Evolutionary conservation across 2,329 filamentous ascomycete genomes (phyloP), one percentile per base, ranked within the genome.

Genomic region (Cladobotryum mycophilum): DNA sequence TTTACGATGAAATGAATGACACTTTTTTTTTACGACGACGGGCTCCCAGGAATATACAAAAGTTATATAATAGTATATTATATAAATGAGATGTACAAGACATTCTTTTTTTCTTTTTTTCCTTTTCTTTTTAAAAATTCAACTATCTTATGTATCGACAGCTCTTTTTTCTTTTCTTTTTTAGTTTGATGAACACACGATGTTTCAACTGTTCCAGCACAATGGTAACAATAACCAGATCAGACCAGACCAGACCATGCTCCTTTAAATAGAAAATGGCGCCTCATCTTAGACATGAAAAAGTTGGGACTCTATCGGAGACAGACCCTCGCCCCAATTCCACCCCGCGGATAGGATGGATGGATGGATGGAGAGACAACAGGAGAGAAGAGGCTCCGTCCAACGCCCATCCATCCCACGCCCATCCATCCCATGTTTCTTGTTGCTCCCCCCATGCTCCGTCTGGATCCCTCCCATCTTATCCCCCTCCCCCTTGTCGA

Each of bases 21-120:
- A 30, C 25, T 30, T 30, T 30, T 30, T 30, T 20, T 3, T 5
- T 3, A 30, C 25, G 25, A 30, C 25, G 25, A 30, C 25, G 25
- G 25, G 25, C 25, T 30, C 25, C 9, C 25, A 30, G 25, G 25
- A 41, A 41, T 14, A 17, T 34, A 45, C 34, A 45, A 48, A 43
- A 48, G 25, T 41, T 49, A 42, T 41, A 45, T 45, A 40, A 18
- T 35, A 17, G 43, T 22, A 45, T 49, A 49, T 41, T 45, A 41
- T 49, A 49, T 35, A 45, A 40, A 49, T 49, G 40, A 8, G 25
- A 30, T 30, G 8, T 11, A 30, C 25, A 30, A 30, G 25, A 30
- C 25, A 8, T 5, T 30, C 9, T 30, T 30, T 30, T 30, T 8
- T 30, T 30, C 9, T 8, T 8, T 30, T 30, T 8, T 20, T 20